These are phyloP conservation scores for Stellera chamaejasme DNA, from an alignment of 345 rosid species.

Conservation along the genomic window DNA sequence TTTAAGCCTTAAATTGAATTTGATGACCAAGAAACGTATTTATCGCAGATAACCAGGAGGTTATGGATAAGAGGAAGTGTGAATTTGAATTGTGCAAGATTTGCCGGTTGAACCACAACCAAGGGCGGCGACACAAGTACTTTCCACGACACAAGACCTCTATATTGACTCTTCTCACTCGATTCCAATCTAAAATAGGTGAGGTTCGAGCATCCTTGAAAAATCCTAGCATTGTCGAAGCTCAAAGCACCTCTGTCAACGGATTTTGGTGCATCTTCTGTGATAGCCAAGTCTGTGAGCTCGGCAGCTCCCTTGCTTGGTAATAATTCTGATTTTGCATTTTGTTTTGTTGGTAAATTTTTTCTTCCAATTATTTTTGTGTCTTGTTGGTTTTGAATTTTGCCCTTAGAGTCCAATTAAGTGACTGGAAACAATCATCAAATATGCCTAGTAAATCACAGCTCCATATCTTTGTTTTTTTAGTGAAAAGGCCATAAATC, in stretches of 20 bases:
- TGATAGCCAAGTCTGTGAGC: constrained; percentile 54
- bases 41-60: constrained; percentile 1
- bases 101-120: constrained; percentile 61
- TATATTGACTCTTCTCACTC: constrained; percentile 46
- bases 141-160: constrained; percentile 58
- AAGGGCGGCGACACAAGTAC: constrained; percentile 69
- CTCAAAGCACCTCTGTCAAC: constrained; percentile 47
- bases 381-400: background rate
- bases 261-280: constrained; percentile 89
- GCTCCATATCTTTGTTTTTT: background rate
- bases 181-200: constrained; percentile 48
- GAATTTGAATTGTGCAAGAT: constrained; percentile 70
- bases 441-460: background rate
- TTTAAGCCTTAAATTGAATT: too few species aligned
- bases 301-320: constrained; percentile 65
- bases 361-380: background rate
- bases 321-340: constrained; percentile 15
- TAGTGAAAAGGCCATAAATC: constrained; percentile 61
- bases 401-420: constrained; percentile 1
- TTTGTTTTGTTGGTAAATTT: background rate
- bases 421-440: constrained; percentile 3
- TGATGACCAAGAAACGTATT: too few species aligned
- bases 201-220: constrained; percentile 60
- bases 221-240: constrained; percentile 45
- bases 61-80: constrained; percentile 14